Evolutionary conservation across 2,329 filamentous ascomycete species (phyloP), one percentile per base, ranked within the genome.

Genomic region (Myriosclerotinia duriaeana): DNA sequence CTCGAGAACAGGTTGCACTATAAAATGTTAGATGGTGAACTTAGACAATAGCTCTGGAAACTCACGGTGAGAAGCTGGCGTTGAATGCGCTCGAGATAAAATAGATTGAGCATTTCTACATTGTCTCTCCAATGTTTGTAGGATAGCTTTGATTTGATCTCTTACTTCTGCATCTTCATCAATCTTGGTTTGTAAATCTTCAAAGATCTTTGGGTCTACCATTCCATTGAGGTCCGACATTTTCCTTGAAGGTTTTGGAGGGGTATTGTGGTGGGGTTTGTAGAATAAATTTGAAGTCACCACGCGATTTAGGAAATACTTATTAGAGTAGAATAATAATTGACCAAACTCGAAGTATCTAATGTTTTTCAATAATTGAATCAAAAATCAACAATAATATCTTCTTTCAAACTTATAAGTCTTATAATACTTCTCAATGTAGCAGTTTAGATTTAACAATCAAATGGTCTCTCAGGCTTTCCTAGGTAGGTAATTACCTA

Each of bases 1-100:
- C 14, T 84, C 81, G 53, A 97, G 83, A 44, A 97, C 82, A 5
- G 84, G 79, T 42, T 84, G 80, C 67, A 95, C 92, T 92, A 56
- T 46, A 42, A 64, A 6, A 12, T 44, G 42, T 75, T 67, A 73
- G 69, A 55, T 30, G 48, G 17, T 46, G 22, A 30, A 7, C 12
- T 9, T 14, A 36, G 38, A 34, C 8, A 38, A 15, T 20, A 34
- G 48, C 40, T n/a, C 38, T 38, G 44, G 52, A 44, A 52, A 79
- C 85, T 75, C 77, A 89, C 88, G 77, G 56, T 87, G 80, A 66
- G 81, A 77, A 34, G 88, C 85, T 15, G 92, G 88, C 5, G 93
- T 97, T 2, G 93, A 95, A 79, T 99, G 95, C 60, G 95, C 92
- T 76, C 92, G 85, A 48, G 94, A 95, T 61, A 98, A 85, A 64